phyloP scores from a whole-genome alignment of 2,329 filamentous ascomycete genomes.

The Colletotrichum brevisporum region DNA sequence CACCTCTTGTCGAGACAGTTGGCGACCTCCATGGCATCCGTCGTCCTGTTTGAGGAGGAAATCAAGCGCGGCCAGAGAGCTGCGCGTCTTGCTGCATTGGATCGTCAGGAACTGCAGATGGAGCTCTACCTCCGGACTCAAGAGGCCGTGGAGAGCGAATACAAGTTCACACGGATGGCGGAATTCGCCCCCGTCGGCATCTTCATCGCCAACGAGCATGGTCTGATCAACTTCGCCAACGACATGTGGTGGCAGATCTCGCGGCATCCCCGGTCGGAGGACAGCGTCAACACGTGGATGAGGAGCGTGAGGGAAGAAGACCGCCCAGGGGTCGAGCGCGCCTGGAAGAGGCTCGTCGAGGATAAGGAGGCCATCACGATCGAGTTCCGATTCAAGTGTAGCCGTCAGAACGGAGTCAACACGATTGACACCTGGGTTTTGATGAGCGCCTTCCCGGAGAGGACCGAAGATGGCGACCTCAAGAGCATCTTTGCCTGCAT shows the following conservation, averaged over 20 bases:
- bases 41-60: slow-evolving; percentile 87
- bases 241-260: slow-evolving; percentile 84
- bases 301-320: slow-evolving; percentile 79
- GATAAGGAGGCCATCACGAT: slow-evolving; percentile 76
- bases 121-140: slow-evolving; percentile 77
- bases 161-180: slow-evolving; percentile 86
- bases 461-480: slow-evolving; percentile 72
- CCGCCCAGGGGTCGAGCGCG: slow-evolving; percentile 66
- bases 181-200: slow-evolving; percentile 88
- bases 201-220: slow-evolving; percentile 82
- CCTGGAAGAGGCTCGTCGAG: slow-evolving; percentile 74
- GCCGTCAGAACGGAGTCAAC: slow-evolving; percentile 72
- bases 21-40: slow-evolving; percentile 84
- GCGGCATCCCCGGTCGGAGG: slow-evolving; percentile 71
- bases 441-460: slow-evolving; percentile 83
- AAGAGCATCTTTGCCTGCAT: slow-evolving; percentile 86
- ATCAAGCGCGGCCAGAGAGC: slow-evolving; percentile 81
- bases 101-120: slow-evolving; percentile 82
- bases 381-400: slow-evolving; percentile 82
- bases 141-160: slow-evolving; percentile 77
- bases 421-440: slow-evolving; percentile 81
- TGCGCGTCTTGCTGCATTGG: slow-evolving; percentile 80
- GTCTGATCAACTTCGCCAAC: slow-evolving; percentile 84
- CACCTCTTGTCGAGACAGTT: slow-evolving; percentile 82
- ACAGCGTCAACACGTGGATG: slow-evolving; percentile 78